Evolutionary conservation across 768 basidiomycete species (phyloP), one percentile per base, ranked within the genome.

Genomic region (Collybiopsis confluens): DNA sequence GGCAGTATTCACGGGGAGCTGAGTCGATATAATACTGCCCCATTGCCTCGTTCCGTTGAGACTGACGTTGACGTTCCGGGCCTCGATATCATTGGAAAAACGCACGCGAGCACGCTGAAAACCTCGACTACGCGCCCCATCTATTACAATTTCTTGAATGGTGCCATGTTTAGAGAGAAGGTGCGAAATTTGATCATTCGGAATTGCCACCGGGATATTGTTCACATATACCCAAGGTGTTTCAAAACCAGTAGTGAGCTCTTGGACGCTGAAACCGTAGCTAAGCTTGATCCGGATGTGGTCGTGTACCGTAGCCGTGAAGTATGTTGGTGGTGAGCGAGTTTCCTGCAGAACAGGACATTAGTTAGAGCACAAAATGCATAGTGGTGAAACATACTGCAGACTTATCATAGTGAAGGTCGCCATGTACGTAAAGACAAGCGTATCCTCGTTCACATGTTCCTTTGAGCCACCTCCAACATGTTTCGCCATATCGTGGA

Each of bases 241-340:
- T 60, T 92, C 89, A 38, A 90, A 85, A 1, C 83, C 83, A 1
- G 88, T 90, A 6, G 66, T 65, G 5, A 90, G 63, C 0, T 80
- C 73, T 23, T 70, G 64, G 2, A 91, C 74, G 1, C 73, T 72
- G 43, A 88, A 87, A 0, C 90, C 90, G 0, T 79, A 64, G 28
- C 77, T 77, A 43, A 90, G 70, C 20, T 71, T 77, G 18, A 85
- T 77, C 47, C 71, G 74, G 20, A 78, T 82, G 51, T 85, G 77
- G 35, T 82, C 78, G 38, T 82, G 73, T 6, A 87, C 62, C 0
- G 65, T 71, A 11, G 76, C 45, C 50, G 56, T 45, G 56, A 58
- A 28, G 51, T 47, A 24, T 20, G 47, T 11, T 33, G 56, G 55
- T 45, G 36, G 30, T 20, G 54, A 47, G 51, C 30, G 58, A 13